Evolutionary conservation across 805 yeast genomes (phyloP).

Genomic region (Teunomyces atbi): DNA sequence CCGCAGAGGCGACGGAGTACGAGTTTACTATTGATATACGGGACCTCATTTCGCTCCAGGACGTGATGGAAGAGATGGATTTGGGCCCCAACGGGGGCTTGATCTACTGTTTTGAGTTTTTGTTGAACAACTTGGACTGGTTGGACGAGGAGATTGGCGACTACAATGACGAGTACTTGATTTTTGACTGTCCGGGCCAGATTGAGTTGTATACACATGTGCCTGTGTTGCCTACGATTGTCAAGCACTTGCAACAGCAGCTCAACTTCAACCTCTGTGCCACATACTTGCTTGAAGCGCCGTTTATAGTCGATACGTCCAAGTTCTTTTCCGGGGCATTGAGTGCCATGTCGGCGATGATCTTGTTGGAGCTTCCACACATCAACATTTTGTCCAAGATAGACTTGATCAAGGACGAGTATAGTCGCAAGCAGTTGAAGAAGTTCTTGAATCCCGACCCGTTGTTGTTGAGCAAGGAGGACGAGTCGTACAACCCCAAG

Average conservation of each 20-base stretch:
- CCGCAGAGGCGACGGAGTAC: constrained; percentile 89
- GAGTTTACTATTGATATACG: constrained; percentile 92
- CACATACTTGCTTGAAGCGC: constrained; percentile 87
- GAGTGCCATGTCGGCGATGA: constrained; percentile 98
- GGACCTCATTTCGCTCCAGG: constrained; percentile 85
- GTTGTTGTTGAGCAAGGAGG: constrained; percentile 51
- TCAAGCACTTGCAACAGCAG: constrained; percentile 75
- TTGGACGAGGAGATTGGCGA: constrained; percentile 96
- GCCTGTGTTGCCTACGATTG: constrained; percentile 88
- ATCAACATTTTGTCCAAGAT: constrained; percentile 84
- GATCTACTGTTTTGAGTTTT: constrained; percentile 88
- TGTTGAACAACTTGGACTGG: constrained; percentile 92
- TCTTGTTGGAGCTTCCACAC: constrained; percentile 90
- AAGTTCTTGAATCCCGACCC: constrained; percentile 92
- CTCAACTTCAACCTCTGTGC: constrained; percentile 90
- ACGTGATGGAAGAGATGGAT: constrained; percentile 92
- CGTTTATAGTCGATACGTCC: constrained; percentile 85
- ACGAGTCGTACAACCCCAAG: constrained; percentile 46
- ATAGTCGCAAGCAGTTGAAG: constrained; percentile 72
- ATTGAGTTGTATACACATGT: constrained; percentile 93
- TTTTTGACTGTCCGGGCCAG: constrained; percentile 97
- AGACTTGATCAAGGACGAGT: constrained; percentile 80
- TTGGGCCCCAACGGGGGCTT: constrained; percentile 95
- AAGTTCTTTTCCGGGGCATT: constrained; percentile 95
- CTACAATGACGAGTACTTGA: constrained; percentile 87